Evolutionary conservation across 345 rosid species (phyloP).

Genomic region (Dimocarpus longan): DNA sequence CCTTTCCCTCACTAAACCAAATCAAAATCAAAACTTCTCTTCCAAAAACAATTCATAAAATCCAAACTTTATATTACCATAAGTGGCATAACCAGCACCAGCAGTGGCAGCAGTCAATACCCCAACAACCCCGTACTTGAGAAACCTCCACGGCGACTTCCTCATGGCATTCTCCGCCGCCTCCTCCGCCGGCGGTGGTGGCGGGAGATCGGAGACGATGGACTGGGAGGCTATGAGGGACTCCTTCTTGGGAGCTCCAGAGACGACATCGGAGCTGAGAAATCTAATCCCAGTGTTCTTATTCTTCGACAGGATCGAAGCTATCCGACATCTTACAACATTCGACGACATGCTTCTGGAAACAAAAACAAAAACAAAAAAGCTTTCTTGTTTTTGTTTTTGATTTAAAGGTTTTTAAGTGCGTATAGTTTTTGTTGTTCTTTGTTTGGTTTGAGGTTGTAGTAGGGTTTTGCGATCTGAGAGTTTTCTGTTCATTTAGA

Average conservation of each 20-base stretch:
- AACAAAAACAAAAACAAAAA: too few relatives aligned
- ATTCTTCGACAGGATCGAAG: conserved; percentile 18
- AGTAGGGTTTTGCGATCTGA: conserved; percentile 1
- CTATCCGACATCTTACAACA: conserved; percentile 55
- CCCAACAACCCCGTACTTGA: conserved; percentile 55
- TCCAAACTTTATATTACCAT: conserved; percentile 43
- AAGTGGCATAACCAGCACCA: conserved; percentile 58
- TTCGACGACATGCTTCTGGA: conserved; percentile 48
- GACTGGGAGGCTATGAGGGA: conserved; percentile 50
- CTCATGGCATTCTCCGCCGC: conserved; percentile 31
- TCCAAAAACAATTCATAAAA: neutral
- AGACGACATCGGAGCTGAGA: conserved; percentile 43
- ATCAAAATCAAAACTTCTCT: neutral
- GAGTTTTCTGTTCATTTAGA: neutral
- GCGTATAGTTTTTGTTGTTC: too few relatives aligned
- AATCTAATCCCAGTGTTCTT: conserved; percentile 24
- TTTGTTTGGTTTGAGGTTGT: neutral
- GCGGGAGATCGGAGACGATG: conserved; percentile 45
- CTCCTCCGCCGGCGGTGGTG: conserved; percentile 32
- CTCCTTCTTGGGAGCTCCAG: conserved; percentile 45
- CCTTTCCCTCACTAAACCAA: too few relatives aligned
- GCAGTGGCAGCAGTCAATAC: conserved; percentile 65
- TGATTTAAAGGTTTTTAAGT: neutral
- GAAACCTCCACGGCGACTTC: conserved; percentile 49
- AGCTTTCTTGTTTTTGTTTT: neutral